These are phyloP conservation scores for Colletotrichum gigasporum DNA, from an alignment of 2,329 filamentous ascomycete genomes.

Conservation along the genomic window DNA sequence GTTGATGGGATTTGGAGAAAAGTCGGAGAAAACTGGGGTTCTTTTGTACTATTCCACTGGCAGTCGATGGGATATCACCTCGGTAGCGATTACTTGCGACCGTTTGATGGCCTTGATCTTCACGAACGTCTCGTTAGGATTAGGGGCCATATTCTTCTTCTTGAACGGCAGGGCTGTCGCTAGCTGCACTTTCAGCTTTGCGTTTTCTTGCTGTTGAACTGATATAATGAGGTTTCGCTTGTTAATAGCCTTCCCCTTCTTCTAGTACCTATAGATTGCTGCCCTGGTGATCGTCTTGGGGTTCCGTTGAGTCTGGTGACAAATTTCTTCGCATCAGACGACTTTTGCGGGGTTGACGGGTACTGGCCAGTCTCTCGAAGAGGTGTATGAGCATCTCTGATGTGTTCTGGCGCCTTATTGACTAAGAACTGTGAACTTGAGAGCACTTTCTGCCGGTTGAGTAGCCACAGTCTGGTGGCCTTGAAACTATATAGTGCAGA, in stretches of 20 bases:
- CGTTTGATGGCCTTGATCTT: neutral
- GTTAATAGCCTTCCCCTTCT: neutral
- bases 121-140: neutral
- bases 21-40: too few species aligned
- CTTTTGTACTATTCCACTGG: too few species aligned
- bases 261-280: neutral
- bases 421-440: neutral
- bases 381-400: neutral
- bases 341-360: neutral
- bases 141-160: neutral
- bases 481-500: too few species aligned
- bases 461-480: neutral
- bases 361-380: neutral
- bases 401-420: neutral
- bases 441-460: neutral
- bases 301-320: neutral
- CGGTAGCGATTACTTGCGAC: neutral
- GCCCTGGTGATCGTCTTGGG: neutral
- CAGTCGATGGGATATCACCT: too few species aligned
- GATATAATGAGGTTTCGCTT: neutral
- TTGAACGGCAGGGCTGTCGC: neutral
- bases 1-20: too few species aligned
- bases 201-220: neutral
- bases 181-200: neutral
- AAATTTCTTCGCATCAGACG: neutral